Base-by-base conservation (phyloP, 805 yeast genomes). In the Isabelozyma rhagii region DNA sequence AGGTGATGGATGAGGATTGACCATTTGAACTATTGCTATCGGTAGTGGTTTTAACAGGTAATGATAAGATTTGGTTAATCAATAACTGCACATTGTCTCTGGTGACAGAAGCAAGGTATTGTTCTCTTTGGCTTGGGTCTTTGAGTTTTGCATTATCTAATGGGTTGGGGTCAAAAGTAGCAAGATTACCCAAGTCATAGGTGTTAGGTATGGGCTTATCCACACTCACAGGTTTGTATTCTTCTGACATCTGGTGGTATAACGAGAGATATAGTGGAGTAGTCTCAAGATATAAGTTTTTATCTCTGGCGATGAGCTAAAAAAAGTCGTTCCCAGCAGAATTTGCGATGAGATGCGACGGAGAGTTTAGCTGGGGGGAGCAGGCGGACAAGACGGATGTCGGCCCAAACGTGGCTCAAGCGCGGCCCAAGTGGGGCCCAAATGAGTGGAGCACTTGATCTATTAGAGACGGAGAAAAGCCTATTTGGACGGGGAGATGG, bases 61-160 rank as follows among this genome's bases (percentile, higher is more conserved):
- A 80, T 11, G 96, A 89, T 51, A 94, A 76, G 25, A 94, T 75
- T 73, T 94, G 99, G 71, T 92, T 92, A 60, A 94, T 83, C 60
- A 94, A 76, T 51, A 93, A 78, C 72, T 94, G 99, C 28, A 89
- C 89, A 67, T 94, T 92, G 62, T 93, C 99, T 73, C 99, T 84
- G 38, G 97, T 83, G 15, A 82, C 74, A 5, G 80, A 71, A 47
- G 78, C 75, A 52, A 94, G 71, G 53, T 85, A 80, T 44, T 72
- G 78, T 66, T 91, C 96, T 60, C 81, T 82, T 42, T 78, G 73
- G 39, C 63, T 62, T 15, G 78, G 76, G 58, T 85, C 79, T 34
- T 78, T 77, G 46, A 89, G 70, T 55, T 81, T 76, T 13, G 74
- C 72, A 40, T 77, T 74, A 56, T 89, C 96, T 55, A 93, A 70